phyloP scores from a whole-genome alignment of 129 eudicot species.

The Artemisia tridentata region DNA sequence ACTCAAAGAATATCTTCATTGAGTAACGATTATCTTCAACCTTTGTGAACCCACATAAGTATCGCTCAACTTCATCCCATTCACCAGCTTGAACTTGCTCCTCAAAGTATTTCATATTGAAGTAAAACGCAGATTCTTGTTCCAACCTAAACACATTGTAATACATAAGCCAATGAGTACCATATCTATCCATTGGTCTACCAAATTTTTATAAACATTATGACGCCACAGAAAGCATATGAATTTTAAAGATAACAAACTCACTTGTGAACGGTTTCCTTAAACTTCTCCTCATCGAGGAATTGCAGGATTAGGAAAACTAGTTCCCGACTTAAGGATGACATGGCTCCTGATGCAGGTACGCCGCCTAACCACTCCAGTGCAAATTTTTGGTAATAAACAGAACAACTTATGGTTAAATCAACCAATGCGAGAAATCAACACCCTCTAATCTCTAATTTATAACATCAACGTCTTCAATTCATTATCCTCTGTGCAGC shows the following conservation, averaged over 20 bases:
- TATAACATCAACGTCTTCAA: constrained; percentile 10
- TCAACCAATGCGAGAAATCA: constrained; percentile 16
- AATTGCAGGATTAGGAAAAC: constrained; percentile 91
- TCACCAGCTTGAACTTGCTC: constrained; percentile 88
- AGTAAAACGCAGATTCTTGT: constrained; percentile 86
- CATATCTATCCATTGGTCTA: constrained; percentile 8
- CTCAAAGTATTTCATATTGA: constrained; percentile 83
- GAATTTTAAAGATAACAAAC: constrained; percentile 21
- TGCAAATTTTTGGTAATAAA: constrained; percentile 39
- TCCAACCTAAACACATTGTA: constrained; percentile 53
- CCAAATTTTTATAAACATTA: background rate
- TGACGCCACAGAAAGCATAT: background rate
- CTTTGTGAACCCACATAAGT: constrained; percentile 78
- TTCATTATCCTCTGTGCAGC: constrained; percentile 2
- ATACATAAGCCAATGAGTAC: constrained; percentile 11
- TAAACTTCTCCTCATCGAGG: constrained; percentile 84
- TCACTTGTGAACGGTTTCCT: constrained; percentile 85
- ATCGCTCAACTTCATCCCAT: constrained; percentile 90
- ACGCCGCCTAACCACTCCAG: constrained; percentile 91
- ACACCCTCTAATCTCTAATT: constrained; percentile 20
- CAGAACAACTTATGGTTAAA: constrained; percentile 12
- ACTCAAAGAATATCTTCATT: constrained; percentile 81
- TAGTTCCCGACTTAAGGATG: constrained; percentile 85
- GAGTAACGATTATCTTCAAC: constrained; percentile 91
- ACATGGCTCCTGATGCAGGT: constrained; percentile 78